A percentile compares a stretch with the other conserved stretches of the same genome.
Evolutionary conservation across 495 filamentous ascomycete genomes (phyloP).

Genomic region (Cenococcum geophilum): DNA sequence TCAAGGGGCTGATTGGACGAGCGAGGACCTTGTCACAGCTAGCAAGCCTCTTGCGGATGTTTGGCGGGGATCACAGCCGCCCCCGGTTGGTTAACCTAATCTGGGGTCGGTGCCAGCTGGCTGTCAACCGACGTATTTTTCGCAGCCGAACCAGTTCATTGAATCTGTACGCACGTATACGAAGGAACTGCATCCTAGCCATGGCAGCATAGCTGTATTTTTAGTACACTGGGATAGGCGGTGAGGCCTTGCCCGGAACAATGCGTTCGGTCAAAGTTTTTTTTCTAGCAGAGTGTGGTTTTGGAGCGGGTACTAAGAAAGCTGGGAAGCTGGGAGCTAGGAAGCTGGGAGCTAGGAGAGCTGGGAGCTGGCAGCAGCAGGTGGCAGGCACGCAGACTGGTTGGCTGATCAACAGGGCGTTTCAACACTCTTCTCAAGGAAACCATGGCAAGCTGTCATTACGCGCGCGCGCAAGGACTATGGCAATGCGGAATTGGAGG

Average conservation of each 20-base stretch:
- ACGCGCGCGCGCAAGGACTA: neutral
- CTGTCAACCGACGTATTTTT: conserved; percentile 17
- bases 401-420: neutral
- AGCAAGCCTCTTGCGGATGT: conserved; percentile 14
- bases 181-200: conserved; percentile 21
- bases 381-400: no score
- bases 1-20: neutral
- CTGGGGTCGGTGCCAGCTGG: conserved; percentile 27
- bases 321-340: neutral
- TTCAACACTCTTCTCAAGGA: neutral
- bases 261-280: conserved; percentile 1
- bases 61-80: conserved; percentile 22
- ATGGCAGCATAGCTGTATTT: conserved; percentile 25
- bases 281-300: neutral
- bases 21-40: conserved; percentile 9
- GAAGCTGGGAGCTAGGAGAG: no score
- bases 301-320: no score
- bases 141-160: conserved; percentile 32
- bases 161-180: conserved; percentile 12
- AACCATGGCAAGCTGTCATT: neutral
- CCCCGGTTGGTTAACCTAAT: conserved; percentile 16
- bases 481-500: neutral
- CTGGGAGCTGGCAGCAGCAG: no score
- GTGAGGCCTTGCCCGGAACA: conserved; percentile 24
- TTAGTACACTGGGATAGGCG: conserved; percentile 28